Conservation (phyloP, 371 early-diverging fungal genomes). For the Rhizopus microsporus region DNA sequence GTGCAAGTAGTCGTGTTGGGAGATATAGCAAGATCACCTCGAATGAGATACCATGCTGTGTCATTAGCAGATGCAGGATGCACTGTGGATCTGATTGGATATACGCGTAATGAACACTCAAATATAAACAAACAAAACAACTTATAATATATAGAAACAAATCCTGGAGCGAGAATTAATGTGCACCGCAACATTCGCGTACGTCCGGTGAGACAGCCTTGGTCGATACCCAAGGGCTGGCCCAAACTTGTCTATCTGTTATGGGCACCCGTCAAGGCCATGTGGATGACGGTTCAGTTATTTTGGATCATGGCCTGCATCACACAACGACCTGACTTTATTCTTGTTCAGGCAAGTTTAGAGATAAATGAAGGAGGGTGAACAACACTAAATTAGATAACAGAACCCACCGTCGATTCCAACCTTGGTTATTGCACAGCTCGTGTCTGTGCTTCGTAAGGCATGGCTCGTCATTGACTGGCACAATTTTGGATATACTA, state of each 20-base stretch:
- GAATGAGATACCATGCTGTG: slow-evolving; percentile 93
- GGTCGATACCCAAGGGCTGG: slow-evolving; percentile 55
- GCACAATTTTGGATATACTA: slow-evolving; percentile 96
- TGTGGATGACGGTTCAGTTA: slow-evolving; percentile 45
- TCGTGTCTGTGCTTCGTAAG: slow-evolving; percentile 61
- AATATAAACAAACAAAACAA: neutral
- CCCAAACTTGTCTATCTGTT: slow-evolving; percentile 57
- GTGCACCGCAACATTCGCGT: slow-evolving; percentile 47
- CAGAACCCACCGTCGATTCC: slow-evolving; percentile 98
- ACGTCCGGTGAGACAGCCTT: slow-evolving; percentile 43
- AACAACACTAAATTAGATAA: neutral
- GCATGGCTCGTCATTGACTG: slow-evolving; percentile 89
- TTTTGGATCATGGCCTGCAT: slow-evolving; percentile 49
- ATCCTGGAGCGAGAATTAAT: slow-evolving; percentile 36
- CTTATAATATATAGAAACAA: slow-evolving; percentile 33
- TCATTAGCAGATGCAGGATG: slow-evolving; percentile 75
- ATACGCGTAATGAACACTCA: slow-evolving; percentile 51
- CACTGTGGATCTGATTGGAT: slow-evolving; percentile 84
- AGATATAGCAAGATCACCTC: slow-evolving; percentile 92
- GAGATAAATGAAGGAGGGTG: slow-evolving; percentile 8
- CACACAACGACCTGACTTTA: slow-evolving; percentile 58
- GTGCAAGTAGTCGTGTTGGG: slow-evolving; percentile 84
- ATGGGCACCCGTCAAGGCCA: slow-evolving; percentile 69
- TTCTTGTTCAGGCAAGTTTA: slow-evolving; percentile 82
- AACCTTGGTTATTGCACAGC: slow-evolving; percentile 75